These are phyloP conservation scores for Rhytidhysteron rufulum DNA, from an alignment of 2,329 filamentous ascomycete genomes.

Conservation along the genomic window DNA sequence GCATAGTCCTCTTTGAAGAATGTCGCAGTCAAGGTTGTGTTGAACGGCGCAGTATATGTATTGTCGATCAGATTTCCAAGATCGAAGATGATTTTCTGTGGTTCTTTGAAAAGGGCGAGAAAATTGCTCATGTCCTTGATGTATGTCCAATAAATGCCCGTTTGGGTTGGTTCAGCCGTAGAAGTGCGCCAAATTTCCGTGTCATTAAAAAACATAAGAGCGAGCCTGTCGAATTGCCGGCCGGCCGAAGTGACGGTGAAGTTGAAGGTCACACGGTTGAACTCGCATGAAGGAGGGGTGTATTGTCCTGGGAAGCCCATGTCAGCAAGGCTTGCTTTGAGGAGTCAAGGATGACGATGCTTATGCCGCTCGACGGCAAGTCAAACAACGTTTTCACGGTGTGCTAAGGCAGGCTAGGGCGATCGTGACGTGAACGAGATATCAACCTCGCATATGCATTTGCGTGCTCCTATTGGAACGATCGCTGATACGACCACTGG, in stretches of 20 bases:
- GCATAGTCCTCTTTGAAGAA: constrained; percentile 57
- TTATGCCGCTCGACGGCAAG: background rate
- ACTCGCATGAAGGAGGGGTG: constrained; percentile 63
- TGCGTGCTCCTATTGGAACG: too few relatives aligned
- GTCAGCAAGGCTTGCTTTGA: background rate
- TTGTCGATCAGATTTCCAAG: constrained; percentile 69
- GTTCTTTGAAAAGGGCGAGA: constrained; percentile 62
- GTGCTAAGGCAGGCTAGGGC: background rate
- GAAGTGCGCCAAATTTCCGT: constrained; percentile 80
- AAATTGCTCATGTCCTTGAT: constrained; percentile 76
- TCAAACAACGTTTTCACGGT: background rate
- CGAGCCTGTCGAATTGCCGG: constrained; percentile 72
- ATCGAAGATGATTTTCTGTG: constrained; percentile 76
- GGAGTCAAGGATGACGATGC: background rate
- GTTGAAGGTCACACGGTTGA: constrained; percentile 72
- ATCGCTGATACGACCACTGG: too few relatives aligned
- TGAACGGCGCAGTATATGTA: constrained; percentile 69
- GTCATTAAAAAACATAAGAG: constrained; percentile 70
- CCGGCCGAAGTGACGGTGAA: constrained; percentile 70
- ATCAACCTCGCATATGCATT: background rate
- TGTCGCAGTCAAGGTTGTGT: constrained; percentile 69
- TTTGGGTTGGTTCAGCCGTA: constrained; percentile 70
- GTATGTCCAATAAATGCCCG: constrained; percentile 72
- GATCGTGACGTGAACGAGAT: background rate
- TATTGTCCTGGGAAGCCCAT: constrained; percentile 51